A percentile compares a stretch with the other conserved stretches of the same genome.
These are phyloP conservation scores for Colletotrichum sp. DNA, from an alignment of 2,329 filamentous ascomycete species.

Conservation along the genomic window DNA sequence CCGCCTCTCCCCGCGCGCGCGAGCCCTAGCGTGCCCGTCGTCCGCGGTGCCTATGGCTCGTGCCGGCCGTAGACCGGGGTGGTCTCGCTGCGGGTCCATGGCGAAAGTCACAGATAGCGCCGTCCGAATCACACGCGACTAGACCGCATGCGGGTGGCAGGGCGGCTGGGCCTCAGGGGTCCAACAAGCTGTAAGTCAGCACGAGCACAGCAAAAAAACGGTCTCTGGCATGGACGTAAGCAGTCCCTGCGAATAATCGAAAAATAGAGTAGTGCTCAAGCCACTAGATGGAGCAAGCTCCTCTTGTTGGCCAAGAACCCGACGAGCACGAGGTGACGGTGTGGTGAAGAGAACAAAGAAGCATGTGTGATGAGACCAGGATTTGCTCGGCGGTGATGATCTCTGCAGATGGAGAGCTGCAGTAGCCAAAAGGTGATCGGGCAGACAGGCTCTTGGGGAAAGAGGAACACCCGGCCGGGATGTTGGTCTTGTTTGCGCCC, in stretches of 20 bases:
- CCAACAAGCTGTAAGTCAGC: neutral
- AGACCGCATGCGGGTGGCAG: slow-evolving; percentile 14
- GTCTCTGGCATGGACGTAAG: neutral
- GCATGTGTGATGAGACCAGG: slow-evolving; percentile 5
- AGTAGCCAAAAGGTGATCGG: slow-evolving; percentile 9
- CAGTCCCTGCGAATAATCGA: neutral
- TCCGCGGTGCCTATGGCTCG: slow-evolving; percentile 10
- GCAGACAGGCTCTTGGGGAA: neutral
- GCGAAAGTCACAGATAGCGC: slow-evolving; percentile 21
- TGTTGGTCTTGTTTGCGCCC: slow-evolving; percentile 2
- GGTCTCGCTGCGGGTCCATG: neutral
- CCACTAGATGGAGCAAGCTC: neutral
- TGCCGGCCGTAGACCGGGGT: slow-evolving; percentile 16
- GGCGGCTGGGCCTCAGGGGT: slow-evolving; percentile 10
- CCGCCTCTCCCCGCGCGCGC: slow-evolving; percentile 10
- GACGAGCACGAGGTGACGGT: neutral
- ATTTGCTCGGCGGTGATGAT: slow-evolving; percentile 15
- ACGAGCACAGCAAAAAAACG: neutral
- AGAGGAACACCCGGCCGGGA: neutral
- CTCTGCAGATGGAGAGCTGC: slow-evolving; percentile 14
- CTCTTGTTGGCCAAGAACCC: neutral
- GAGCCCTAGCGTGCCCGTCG: slow-evolving; percentile 5
- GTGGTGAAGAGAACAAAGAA: neutral
- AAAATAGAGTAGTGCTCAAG: neutral
- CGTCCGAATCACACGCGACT: slow-evolving; percentile 20